These are phyloP conservation scores for Ophiocytium majus DNA, from an alignment of 352 stramenopile species.

Conservation along the genomic window DNA sequence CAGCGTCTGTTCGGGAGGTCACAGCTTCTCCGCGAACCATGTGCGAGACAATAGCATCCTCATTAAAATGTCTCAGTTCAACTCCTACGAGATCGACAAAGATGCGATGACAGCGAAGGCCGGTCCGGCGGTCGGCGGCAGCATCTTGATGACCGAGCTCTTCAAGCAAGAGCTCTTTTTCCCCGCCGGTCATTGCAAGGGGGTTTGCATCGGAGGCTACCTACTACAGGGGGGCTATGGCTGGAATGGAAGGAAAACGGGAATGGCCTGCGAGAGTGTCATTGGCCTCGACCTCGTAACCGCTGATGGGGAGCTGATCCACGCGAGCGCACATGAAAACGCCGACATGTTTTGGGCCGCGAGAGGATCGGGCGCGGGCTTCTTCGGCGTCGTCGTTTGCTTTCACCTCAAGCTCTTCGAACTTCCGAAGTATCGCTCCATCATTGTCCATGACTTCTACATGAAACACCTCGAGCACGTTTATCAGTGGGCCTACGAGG, in stretches of 20 bases:
- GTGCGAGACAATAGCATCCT: slow-evolving; percentile 5
- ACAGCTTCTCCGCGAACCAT: slow-evolving; percentile 6
- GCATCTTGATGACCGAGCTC: neutral
- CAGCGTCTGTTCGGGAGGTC: neutral
- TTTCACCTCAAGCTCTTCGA: neutral
- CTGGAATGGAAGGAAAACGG: slow-evolving; percentile 10
- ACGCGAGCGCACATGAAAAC: slow-evolving; percentile 6
- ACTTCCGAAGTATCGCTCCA: neutral
- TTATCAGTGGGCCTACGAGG: slow-evolving; percentile 5
- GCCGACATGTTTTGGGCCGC: slow-evolving; percentile 1
- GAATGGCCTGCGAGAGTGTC: neutral
- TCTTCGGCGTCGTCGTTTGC: slow-evolving; percentile 3
- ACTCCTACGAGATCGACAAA: slow-evolving; percentile 1
- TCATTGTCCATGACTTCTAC: slow-evolving; percentile 1
- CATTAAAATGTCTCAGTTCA: neutral
- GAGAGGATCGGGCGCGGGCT: neutral
- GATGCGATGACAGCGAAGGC: neutral
- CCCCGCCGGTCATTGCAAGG: neutral
- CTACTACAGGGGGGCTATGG: slow-evolving; percentile 1
- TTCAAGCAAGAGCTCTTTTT: slow-evolving; percentile 7
- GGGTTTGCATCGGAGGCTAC: slow-evolving; percentile 6
- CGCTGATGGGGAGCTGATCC: neutral
- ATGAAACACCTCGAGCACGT: slow-evolving; percentile 14
- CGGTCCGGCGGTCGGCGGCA: neutral
- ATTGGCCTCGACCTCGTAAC: neutral